These are phyloP conservation scores for Clonostachys solani DNA, from an alignment of 2,329 filamentous ascomycete genomes.

Conservation along the genomic window DNA sequence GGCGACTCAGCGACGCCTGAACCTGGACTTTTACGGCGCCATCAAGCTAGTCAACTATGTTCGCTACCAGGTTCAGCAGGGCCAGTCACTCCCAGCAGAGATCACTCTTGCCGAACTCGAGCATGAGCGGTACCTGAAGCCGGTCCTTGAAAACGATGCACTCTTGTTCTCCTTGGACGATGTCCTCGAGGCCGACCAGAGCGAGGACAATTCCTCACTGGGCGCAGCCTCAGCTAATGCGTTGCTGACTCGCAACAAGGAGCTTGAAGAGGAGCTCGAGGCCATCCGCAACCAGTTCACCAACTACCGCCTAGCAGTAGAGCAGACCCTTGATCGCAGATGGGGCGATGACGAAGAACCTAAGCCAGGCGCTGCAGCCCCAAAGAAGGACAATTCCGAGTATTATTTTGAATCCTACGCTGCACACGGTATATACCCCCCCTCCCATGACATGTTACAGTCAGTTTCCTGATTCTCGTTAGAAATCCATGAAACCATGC, in stretches of 20 bases:
- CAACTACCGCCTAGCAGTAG: slow-evolving; percentile 61
- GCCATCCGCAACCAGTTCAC: slow-evolving; percentile 57
- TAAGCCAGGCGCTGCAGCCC: slow-evolving; percentile 24
- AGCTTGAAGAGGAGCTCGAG: slow-evolving; percentile 58
- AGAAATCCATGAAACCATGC: slow-evolving; percentile 95
- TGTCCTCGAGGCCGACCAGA: slow-evolving; percentile 34
- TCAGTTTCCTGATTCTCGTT: neutral
- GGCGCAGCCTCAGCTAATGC: slow-evolving; percentile 7
- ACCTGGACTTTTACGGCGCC: slow-evolving; percentile 67
- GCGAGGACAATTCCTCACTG: slow-evolving; percentile 26
- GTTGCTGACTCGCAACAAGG: slow-evolving; percentile 42
- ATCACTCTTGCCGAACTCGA: slow-evolving; percentile 60
- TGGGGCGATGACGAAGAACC: slow-evolving; percentile 58
- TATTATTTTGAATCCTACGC: slow-evolving; percentile 61
- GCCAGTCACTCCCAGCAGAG: slow-evolving; percentile 44
- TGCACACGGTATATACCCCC: slow-evolving; percentile 44
- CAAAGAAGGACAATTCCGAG: slow-evolving; percentile 25
- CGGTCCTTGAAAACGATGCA: slow-evolving; percentile 84
- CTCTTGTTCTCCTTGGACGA: slow-evolving; percentile 86
- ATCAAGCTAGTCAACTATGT: slow-evolving; percentile 74
- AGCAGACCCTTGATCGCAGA: slow-evolving; percentile 62
- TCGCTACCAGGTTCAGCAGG: slow-evolving; percentile 39
- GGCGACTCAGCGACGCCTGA: slow-evolving; percentile 49
- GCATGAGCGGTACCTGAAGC: slow-evolving; percentile 79
- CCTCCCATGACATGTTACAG: neutral